These are phyloP conservation scores for Penicillium paradoxum DNA, from an alignment of 495 filamentous ascomycete species.

Conservation along the genomic window DNA sequence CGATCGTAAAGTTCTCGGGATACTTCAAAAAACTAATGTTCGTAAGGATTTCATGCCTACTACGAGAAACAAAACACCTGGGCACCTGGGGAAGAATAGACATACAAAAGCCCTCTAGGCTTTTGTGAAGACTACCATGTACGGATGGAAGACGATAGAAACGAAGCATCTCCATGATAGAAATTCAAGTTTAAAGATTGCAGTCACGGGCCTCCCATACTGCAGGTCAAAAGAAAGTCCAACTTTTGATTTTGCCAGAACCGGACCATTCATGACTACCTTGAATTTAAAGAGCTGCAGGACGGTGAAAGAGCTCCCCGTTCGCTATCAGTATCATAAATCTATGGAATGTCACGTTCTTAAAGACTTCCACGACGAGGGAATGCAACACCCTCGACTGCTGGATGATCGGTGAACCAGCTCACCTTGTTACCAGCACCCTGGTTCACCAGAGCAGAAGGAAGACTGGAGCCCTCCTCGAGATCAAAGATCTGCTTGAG, in stretches of 20 bases:
- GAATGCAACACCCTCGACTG: constrained; percentile 78
- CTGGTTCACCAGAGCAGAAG: constrained; percentile 82
- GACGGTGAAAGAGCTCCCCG: not conserved
- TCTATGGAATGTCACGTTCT: constrained; percentile 23
- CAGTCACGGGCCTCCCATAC: not conserved
- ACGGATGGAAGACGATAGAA: no score
- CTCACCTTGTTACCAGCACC: constrained; percentile 76
- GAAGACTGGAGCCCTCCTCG: constrained; percentile 68
- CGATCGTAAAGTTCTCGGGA: no score
- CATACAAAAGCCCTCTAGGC: no score
- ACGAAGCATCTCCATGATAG: not conserved
- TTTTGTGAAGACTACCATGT: no score
- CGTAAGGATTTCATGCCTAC: no score
- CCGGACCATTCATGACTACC: not conserved
- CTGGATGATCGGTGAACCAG: constrained; percentile 88
- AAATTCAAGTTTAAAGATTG: not conserved
- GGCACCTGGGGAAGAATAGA: no score
- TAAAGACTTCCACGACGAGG: constrained; percentile 60
- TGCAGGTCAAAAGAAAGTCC: not conserved
- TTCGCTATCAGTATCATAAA: not conserved
- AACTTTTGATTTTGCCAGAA: not conserved
- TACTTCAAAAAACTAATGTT: no score
- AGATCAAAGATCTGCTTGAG: constrained; percentile 85
- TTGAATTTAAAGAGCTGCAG: not conserved
- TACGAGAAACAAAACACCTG: no score